phyloP scores from a whole-genome alignment of 805 yeast species.

The Jamesozyma jinghongensis region DNA sequence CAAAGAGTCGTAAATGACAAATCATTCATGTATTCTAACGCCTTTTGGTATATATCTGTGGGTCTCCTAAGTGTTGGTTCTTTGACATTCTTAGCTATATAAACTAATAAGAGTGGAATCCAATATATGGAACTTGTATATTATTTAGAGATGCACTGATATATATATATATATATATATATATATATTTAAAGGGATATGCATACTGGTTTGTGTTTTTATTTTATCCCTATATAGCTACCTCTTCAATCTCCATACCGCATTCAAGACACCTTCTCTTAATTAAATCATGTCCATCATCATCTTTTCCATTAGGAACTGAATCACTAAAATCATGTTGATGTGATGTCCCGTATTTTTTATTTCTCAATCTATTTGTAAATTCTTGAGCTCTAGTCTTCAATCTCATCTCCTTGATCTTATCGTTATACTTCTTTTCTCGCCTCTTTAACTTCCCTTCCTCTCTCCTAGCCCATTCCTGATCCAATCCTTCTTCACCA shows the following conservation, averaged over 20 bases:
- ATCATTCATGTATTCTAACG: constrained; percentile 12
- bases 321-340: constrained; percentile 68
- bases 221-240: constrained; percentile 1
- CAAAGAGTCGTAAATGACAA: constrained; percentile 8
- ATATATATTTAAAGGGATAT: background rate
- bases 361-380: constrained; percentile 59
- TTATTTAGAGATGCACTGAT: background rate
- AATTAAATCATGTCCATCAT: constrained; percentile 35
- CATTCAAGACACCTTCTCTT: constrained; percentile 66
- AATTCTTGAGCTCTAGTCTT: constrained; percentile 87
- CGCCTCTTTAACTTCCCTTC: constrained; percentile 58
- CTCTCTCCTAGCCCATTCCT: constrained; percentile 86
- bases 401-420: constrained; percentile 78
- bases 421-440: constrained; percentile 70
- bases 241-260: constrained; percentile 76
- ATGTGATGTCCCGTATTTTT: constrained; percentile 53
- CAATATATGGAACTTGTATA: too few species aligned
- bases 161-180: background rate
- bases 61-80: constrained; percentile 25
- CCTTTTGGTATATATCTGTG: constrained; percentile 22
- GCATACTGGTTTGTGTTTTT: background rate
- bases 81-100: constrained; percentile 18
- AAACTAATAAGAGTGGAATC: too few species aligned
- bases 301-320: constrained; percentile 34
- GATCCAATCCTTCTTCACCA: constrained; percentile 74